Conservation (phyloP, 2,329 filamentous ascomycete genomes). For the Apiospora rasikravindrae region DNA sequence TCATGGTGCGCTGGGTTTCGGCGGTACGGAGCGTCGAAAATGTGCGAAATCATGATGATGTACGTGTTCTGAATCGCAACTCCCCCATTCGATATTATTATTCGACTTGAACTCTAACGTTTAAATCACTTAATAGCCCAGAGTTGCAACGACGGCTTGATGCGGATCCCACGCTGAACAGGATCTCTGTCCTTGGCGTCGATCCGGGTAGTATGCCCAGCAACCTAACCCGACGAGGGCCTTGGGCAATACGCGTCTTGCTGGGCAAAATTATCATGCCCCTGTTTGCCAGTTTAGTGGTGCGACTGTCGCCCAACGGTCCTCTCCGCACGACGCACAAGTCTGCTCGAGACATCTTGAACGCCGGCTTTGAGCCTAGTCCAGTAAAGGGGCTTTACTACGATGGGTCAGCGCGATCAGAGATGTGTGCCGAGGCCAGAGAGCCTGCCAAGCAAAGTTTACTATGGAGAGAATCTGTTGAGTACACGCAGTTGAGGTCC, state of each 20-base stretch:
- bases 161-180: conserved; percentile 23
- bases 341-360: conserved; percentile 18
- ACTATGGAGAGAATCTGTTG: conserved; percentile 17
- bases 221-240: conserved; percentile 24
- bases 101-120: neutral
- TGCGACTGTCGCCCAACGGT: conserved; percentile 21
- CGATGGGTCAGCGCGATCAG: conserved; percentile 22
- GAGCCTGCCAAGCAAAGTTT: conserved; percentile 23
- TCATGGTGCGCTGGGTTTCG: conserved; percentile 31
- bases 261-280: conserved; percentile 19
- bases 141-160: conserved; percentile 33
- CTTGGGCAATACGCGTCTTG: conserved; percentile 27
- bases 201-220: conserved; percentile 31
- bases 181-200: conserved; percentile 30
- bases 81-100: neutral
- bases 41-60: conserved; percentile 37
- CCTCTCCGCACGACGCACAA: conserved; percentile 15
- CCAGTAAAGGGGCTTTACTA: conserved; percentile 22
- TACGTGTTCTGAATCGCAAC: conserved; percentile 23
- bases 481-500: neutral
- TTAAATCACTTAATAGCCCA: neutral
- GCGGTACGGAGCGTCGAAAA: conserved; percentile 36
- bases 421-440: conserved; percentile 23
- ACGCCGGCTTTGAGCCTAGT: conserved; percentile 14
- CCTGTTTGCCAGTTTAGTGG: conserved; percentile 3